A percentile compares a stretch with the other conserved stretches of the same genome.
phyloP scores from a whole-genome alignment of 331 rosid species.

The Cydonia oblonga region DNA sequence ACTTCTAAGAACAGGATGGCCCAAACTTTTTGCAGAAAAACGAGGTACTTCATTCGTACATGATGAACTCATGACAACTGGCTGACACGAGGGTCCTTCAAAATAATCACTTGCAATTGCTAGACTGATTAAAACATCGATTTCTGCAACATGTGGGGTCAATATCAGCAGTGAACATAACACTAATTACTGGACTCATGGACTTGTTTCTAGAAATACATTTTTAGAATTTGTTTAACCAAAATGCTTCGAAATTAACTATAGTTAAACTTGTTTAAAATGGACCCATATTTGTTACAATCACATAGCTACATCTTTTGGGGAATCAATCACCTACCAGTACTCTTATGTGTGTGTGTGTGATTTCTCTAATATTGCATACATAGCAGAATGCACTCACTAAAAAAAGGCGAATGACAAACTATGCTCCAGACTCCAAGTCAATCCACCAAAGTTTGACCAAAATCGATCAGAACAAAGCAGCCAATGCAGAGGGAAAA shows the following conservation, averaged over 20 bases:
- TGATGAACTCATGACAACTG: constrained; percentile 38
- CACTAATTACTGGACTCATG: background rate
- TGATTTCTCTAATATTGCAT: background rate
- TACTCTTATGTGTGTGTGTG: background rate
- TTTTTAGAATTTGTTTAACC: background rate
- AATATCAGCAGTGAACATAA: constrained; percentile 15
- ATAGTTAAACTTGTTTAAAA: background rate
- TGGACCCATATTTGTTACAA: background rate
- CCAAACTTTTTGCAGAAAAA: constrained; percentile 62
- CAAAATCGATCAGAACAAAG: background rate
- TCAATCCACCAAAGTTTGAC: background rate
- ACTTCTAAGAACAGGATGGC: constrained; percentile 83
- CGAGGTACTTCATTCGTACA: constrained; percentile 42
- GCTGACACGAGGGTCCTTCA: constrained; percentile 76
- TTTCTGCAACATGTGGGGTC: constrained; percentile 53
- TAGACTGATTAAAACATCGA: constrained; percentile 85
- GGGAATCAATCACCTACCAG: background rate
- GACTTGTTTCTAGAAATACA: background rate
- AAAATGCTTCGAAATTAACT: background rate
- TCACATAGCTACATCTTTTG: no score
- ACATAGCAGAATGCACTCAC: background rate
- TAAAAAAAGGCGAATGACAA: background rate
- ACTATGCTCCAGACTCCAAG: background rate
- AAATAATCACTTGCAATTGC: constrained; percentile 73
- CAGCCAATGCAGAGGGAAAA: background rate